phyloP scores from a whole-genome alignment of 2,329 filamentous ascomycete species.

The Moelleriella libera region DNA sequence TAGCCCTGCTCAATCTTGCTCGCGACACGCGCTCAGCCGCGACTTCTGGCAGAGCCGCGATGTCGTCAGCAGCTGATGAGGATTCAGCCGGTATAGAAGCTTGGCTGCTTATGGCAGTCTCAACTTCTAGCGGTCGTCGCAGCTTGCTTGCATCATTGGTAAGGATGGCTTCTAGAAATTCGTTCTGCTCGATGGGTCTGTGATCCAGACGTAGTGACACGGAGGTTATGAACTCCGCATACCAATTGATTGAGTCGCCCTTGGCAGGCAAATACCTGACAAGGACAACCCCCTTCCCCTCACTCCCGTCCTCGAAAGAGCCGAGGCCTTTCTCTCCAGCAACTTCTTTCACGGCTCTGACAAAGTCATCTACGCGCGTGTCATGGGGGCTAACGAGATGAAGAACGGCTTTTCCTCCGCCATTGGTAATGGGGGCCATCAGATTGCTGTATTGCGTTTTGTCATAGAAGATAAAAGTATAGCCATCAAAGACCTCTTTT shows the following conservation, averaged over 20 bases:
- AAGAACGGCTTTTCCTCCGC: slow-evolving; percentile 68
- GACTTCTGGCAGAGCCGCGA: slow-evolving; percentile 3
- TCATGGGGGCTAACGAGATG: slow-evolving; percentile 44
- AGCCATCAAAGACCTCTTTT: slow-evolving; percentile 65
- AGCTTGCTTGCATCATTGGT: slow-evolving; percentile 62
- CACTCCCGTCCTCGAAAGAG: slow-evolving; percentile 47
- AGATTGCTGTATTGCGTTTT: slow-evolving; percentile 62
- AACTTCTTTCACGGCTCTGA: slow-evolving; percentile 59
- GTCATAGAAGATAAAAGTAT: slow-evolving; percentile 80
- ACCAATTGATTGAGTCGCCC: slow-evolving; percentile 47
- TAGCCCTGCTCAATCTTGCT: slow-evolving; percentile 9
- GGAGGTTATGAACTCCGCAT: slow-evolving; percentile 49
- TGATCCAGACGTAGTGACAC: slow-evolving; percentile 65
- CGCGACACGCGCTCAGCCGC: neutral
- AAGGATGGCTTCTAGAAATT: slow-evolving; percentile 83
- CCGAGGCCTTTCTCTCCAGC: slow-evolving; percentile 61
- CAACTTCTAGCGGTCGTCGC: slow-evolving; percentile 49
- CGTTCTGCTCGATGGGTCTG: slow-evolving; percentile 73
- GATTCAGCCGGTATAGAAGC: slow-evolving; percentile 1
- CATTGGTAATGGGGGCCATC: slow-evolving; percentile 59
- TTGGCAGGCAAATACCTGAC: slow-evolving; percentile 56
- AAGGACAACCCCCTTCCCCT: slow-evolving; percentile 61
- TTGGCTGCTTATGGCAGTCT: slow-evolving; percentile 12
- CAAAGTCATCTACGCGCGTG: slow-evolving; percentile 61
- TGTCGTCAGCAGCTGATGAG: slow-evolving; percentile 2